Evolutionary conservation across 2,329 filamentous ascomycete species (phyloP).

Genomic region (Fusarium guadeloupense): DNA sequence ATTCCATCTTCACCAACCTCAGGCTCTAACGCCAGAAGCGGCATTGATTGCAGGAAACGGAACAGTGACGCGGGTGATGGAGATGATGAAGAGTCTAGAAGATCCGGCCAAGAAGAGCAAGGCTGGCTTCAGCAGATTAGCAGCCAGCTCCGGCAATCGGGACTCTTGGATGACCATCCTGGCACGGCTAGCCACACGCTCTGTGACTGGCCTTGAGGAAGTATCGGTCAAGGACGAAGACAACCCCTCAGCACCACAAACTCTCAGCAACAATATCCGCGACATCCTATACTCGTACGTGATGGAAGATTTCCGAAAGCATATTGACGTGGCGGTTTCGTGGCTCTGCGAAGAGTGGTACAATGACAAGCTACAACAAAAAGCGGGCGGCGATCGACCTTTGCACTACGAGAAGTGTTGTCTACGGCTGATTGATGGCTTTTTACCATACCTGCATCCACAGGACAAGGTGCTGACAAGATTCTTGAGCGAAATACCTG

Average conservation of each 20-base stretch:
- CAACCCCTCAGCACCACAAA: constrained; percentile 49
- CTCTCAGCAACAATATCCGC: constrained; percentile 75
- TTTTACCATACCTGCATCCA: constrained; percentile 89
- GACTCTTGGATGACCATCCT: constrained; percentile 93
- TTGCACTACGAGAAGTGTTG: constrained; percentile 82
- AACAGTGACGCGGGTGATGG: constrained; percentile 80
- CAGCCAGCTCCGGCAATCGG: constrained; percentile 82
- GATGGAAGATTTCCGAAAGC: constrained; percentile 88
- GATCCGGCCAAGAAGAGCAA: constrained; percentile 71
- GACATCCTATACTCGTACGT: constrained; percentile 86
- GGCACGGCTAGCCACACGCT: constrained; percentile 83
- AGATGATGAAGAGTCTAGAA: constrained; percentile 78
- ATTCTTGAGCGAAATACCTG: constrained; percentile 90
- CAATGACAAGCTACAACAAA: constrained; percentile 72
- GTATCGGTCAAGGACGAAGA: constrained; percentile 66
- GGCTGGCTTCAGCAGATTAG: constrained; percentile 82
- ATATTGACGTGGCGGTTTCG: constrained; percentile 88
- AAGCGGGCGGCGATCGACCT: constrained; percentile 57
- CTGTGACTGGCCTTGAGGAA: constrained; percentile 75
- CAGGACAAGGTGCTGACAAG: constrained; percentile 90
- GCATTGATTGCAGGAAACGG: constrained; percentile 78
- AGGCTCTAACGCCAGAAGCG: constrained; percentile 75
- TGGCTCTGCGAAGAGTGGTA: constrained; percentile 99
- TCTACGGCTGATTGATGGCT: constrained; percentile 83
- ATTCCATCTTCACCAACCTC: constrained; percentile 82